Evolutionary conservation across 2,329 filamentous ascomycete species (phyloP).

Genomic region (Fusarium marasasianum): DNA sequence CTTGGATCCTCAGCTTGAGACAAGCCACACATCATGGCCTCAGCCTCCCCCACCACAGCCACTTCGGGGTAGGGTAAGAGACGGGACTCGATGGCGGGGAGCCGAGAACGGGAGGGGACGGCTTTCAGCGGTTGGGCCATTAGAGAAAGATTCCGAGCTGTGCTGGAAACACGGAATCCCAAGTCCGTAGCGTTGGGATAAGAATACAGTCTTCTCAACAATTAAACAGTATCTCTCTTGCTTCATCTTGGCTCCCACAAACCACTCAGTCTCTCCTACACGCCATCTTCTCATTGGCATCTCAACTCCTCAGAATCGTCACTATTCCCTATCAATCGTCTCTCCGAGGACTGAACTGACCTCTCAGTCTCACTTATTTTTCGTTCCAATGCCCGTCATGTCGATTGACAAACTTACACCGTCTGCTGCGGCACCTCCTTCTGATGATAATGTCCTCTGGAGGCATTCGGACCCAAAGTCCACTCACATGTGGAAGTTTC

Average conservation of each 20-base stretch:
- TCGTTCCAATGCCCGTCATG: slow-evolving; percentile 38
- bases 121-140: slow-evolving; percentile 40
- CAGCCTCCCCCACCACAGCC: slow-evolving; percentile 42
- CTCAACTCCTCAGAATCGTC: slow-evolving; percentile 12
- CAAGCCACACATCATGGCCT: slow-evolving; percentile 26
- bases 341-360: neutral
- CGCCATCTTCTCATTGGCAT: neutral
- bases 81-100: slow-evolving; percentile 19
- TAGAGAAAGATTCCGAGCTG: slow-evolving; percentile 23
- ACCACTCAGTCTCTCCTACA: neutral
- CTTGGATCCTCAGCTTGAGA: neutral
- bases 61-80: slow-evolving; percentile 22
- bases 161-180: slow-evolving; percentile 20
- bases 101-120: slow-evolving; percentile 41
- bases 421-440: slow-evolving; percentile 25
- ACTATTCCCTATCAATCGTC: slow-evolving; percentile 9
- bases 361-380: neutral
- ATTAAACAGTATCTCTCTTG: neutral
- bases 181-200: slow-evolving; percentile 13
- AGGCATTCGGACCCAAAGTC: slow-evolving; percentile 71
- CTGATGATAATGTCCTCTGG: slow-evolving; percentile 68
- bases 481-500: slow-evolving; percentile 78
- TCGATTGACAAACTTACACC: slow-evolving; percentile 37
- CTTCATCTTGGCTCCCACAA: neutral
- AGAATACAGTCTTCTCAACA: slow-evolving; percentile 23